Base-by-base conservation (phyloP, 805 yeast genomes). In the baker's yeast (Saccharomyces cerevisiae) region DNA sequence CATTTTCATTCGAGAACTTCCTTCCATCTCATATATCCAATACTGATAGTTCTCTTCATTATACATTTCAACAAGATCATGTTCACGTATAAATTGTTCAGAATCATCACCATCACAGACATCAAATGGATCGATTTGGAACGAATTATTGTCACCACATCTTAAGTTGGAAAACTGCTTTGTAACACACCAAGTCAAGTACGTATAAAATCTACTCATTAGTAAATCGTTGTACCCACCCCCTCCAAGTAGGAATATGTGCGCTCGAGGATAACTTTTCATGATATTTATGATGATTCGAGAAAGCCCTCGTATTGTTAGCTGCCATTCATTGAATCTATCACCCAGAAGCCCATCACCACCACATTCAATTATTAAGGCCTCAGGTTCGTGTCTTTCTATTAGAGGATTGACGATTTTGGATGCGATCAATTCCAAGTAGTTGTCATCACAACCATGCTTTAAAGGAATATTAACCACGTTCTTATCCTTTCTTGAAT, bases 281-380 rank as follows among this genome's bases (percentile, higher is more conserved):
- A 66, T 50, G 1, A 67, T 21, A 1, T 53, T 46, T 24, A 63
- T 28, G 4, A 83, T 65, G 5, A 67, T 68, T 1, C 62, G 29
- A 0, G 78, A 76, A 22, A 76, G 71, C 0, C 85, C 87, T 43
- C 68, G 65, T 6, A 82, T 75, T 0, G 85, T 78, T 53, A 87
- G 64, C 64, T 85, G 86, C 92, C 92, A 87, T 63, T 85, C 87
- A 14, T 74, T 70, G 57, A 76, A 80, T 21, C 76, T 76, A 63
- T 87, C 94, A 0, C 83, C 75, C n/a, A 78, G 75, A 24, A 87
- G 69, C 0, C 94, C 92, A 71, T 87, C 95, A 31, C 83, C 81
- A 0, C 95, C 95, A 62, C 85, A 78, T 63, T 84, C 89, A 1
- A 87, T 67, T 1, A 86, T 83, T 1, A 87, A 51, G 9, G 76